These are phyloP conservation scores for Tuber microsphaerosporum DNA, from an alignment of 495 filamentous ascomycete genomes.

Conservation along the genomic window DNA sequence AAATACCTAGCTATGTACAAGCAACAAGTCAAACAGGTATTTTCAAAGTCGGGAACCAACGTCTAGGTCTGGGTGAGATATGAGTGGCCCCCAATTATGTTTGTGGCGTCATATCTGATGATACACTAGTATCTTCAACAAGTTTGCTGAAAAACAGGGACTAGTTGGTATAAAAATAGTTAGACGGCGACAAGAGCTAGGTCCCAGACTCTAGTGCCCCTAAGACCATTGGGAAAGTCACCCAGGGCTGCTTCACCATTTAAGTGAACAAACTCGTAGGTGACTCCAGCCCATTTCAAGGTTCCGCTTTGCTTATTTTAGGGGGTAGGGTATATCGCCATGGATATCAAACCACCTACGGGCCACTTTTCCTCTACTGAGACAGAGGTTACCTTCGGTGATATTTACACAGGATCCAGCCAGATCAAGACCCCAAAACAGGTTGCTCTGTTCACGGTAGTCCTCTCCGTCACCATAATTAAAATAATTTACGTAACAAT, in stretches of 20 bases:
- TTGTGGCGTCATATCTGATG: constrained; percentile 43
- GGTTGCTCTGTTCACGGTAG: constrained; percentile 48
- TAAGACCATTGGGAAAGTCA: constrained; percentile 11
- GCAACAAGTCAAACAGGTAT: background rate
- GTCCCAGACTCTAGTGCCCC: constrained; percentile 9
- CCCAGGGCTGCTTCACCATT: constrained; percentile 27
- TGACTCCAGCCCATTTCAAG: background rate
- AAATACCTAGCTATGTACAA: background rate
- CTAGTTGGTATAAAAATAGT: constrained; percentile 20
- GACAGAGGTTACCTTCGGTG: constrained; percentile 51
- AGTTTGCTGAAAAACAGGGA: background rate
- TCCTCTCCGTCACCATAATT: background rate
- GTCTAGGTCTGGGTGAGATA: constrained; percentile 34
- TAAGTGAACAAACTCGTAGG: constrained; percentile 7
- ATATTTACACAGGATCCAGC: constrained; percentile 58
- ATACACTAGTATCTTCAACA: background rate
- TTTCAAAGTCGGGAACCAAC: background rate
- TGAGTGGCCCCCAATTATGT: constrained; percentile 58
- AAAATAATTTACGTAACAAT: background rate
- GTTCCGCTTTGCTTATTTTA: background rate
- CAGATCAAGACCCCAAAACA: constrained; percentile 53
- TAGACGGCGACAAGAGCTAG: constrained; percentile 42
- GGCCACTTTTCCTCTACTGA: constrained; percentile 54
- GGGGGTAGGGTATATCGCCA: constrained; percentile 12
- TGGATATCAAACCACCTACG: constrained; percentile 45